A percentile compares a stretch with the other conserved stretches of the same genome.
phyloP scores from a whole-genome alignment of 257 asterid species.

The Capsicum baccatum region DNA sequence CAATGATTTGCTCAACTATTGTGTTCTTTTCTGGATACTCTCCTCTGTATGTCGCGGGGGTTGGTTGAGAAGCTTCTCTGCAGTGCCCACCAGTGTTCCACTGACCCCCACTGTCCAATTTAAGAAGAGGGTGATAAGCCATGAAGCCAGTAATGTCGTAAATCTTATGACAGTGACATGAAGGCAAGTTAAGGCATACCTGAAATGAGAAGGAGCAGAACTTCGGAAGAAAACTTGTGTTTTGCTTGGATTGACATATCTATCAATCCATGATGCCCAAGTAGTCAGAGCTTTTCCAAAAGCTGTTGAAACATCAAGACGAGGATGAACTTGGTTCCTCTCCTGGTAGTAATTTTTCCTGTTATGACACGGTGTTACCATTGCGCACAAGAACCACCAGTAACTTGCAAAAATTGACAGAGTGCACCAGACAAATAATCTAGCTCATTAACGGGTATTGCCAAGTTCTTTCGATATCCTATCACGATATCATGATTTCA shows the following conservation, averaged over 20 bases:
- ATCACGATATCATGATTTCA: not conserved
- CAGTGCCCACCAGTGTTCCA: conserved; percentile 96
- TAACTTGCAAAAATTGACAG: not conserved
- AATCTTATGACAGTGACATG: not conserved
- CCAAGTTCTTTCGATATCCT: not conserved
- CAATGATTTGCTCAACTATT: conserved; percentile 58
- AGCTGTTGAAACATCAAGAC: conserved; percentile 69
- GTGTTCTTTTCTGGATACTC: conserved; percentile 58
- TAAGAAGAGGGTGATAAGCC: not conserved
- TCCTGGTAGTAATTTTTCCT: conserved; percentile 92
- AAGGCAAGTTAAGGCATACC: conserved; percentile 45
- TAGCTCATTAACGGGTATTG: not conserved
- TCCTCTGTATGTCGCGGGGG: conserved; percentile 42
- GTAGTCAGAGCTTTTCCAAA: conserved; percentile 67
- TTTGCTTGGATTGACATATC: conserved; percentile 62
- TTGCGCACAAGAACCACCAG: too few relatives aligned
- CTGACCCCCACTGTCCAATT: conserved; percentile 68
- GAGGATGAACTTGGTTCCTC: conserved; percentile 70
- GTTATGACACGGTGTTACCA: conserved; percentile 24
- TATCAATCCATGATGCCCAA: conserved; percentile 91
- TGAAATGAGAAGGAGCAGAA: conserved; percentile 96
- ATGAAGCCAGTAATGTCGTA: conserved; percentile 1
- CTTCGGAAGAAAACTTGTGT: conserved; percentile 86
- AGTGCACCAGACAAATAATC: not conserved
- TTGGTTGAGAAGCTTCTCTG: conserved; percentile 69